phyloP scores from a whole-genome alignment of 163 green algal genomes.

The Chloroidium sp. region DNA sequence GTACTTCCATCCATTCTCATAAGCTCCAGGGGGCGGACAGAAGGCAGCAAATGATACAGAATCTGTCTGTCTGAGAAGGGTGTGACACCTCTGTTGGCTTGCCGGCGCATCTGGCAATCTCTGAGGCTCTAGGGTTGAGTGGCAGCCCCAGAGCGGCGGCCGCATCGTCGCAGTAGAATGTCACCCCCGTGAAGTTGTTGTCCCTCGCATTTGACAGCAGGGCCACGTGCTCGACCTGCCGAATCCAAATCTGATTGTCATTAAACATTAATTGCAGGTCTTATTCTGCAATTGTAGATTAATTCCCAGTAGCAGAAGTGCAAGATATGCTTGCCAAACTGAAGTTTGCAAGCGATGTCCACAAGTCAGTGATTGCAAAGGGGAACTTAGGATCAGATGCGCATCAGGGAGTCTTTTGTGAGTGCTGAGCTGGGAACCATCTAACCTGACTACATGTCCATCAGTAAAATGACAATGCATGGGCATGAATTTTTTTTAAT shows the following conservation, averaged over 20 bases:
- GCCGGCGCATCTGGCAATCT: conserved; percentile 54
- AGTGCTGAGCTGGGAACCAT: background rate
- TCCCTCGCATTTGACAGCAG: conserved; percentile 59
- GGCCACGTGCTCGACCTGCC: conserved; percentile 70
- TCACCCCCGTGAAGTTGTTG: conserved; percentile 63
- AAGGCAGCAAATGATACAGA: too few species aligned
- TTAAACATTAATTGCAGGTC: background rate
- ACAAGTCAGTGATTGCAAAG: too few species aligned
- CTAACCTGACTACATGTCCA: too few species aligned
- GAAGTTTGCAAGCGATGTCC: too few species aligned
- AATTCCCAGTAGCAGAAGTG: background rate
- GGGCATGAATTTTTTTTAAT: too few species aligned
- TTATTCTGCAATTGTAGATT: background rate
- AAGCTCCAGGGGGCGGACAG: too few species aligned
- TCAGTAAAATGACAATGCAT: too few species aligned
- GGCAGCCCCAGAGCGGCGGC: conserved; percentile 41
- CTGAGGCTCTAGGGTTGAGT: conserved; percentile 57
- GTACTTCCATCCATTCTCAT: too few species aligned
- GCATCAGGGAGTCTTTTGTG: background rate
- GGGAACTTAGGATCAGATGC: background rate
- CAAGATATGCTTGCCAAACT: too few species aligned
- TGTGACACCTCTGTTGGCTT: conserved; percentile 42
- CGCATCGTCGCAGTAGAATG: conserved; percentile 82
- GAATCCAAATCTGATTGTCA: background rate
- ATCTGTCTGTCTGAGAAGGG: too few species aligned